Evolutionary conservation across 179 eudicot species (phyloP).

Genomic region (Kewa caespitosa): DNA sequence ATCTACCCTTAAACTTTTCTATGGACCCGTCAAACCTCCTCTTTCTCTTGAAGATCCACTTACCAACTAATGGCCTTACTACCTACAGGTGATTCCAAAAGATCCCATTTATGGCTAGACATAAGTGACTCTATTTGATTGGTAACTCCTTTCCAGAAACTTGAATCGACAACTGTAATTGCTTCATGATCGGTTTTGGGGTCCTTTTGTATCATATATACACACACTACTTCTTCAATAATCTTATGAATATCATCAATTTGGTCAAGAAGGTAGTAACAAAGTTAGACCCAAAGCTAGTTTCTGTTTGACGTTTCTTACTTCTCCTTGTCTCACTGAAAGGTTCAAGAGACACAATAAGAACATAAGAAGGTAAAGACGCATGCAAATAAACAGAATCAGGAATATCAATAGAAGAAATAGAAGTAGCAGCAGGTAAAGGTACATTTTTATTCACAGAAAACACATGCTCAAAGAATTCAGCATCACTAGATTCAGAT

Average conservation of each 20-base stretch:
- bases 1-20: not conserved
- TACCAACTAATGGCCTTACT: not conserved
- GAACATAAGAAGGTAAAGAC: not conserved
- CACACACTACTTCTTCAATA: too few relatives aligned
- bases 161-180: not conserved
- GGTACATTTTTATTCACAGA: not conserved
- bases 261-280: not conserved
- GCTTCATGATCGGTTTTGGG: not conserved
- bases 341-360: not conserved
- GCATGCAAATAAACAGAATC: too few relatives aligned
- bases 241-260: too few relatives aligned
- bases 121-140: not conserved
- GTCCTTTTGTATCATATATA: too few relatives aligned
- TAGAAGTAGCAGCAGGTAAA: not conserved
- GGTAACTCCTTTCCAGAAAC: not conserved
- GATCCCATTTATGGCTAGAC: not conserved
- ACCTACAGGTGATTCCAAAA: not conserved
- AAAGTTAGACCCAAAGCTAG: not conserved
- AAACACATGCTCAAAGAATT: slow-evolving; percentile 5
- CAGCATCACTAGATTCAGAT: not conserved
- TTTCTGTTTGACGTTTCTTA: not conserved
- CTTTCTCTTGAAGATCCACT: not conserved
- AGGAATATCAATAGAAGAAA: too few relatives aligned
- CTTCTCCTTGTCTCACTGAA: not conserved
- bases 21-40: not conserved